phyloP scores from a whole-genome alignment of 257 asterid species.

The Solanum peruvianum region DNA sequence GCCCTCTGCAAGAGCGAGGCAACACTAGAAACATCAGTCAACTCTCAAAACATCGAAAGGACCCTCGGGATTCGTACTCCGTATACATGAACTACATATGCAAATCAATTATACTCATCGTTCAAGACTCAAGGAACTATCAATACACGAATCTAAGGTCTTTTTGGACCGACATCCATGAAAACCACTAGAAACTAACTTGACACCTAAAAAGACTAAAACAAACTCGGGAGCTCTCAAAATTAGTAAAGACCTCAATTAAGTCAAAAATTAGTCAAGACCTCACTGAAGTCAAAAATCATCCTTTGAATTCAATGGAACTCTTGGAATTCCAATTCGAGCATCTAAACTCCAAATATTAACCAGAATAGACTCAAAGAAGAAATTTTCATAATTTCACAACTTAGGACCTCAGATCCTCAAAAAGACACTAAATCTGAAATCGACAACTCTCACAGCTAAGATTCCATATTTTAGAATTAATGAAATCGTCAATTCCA shows the following conservation, averaged over 20 bases:
- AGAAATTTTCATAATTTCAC: not conserved
- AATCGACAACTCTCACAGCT: fast-evolving
- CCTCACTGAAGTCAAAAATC: not conserved
- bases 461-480: not conserved
- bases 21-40: not conserved
- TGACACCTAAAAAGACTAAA: not conserved
- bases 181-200: not conserved
- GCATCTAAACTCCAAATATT: not conserved
- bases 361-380: not conserved
- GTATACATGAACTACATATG: not conserved
- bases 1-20: not conserved
- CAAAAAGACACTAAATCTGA: not conserved
- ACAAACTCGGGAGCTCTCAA: not conserved
- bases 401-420: not conserved
- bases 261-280: not conserved
- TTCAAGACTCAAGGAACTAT: not conserved
- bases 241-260: too few species aligned
- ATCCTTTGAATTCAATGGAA: not conserved
- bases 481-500: not conserved
- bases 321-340: fast-evolving
- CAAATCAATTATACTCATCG: fast-evolving
- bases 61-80: too few species aligned
- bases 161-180: not conserved
- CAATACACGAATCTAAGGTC: not conserved
- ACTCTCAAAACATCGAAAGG: not conserved